Base-by-base conservation (phyloP, 2,329 filamentous ascomycete species). In the Mariannaea sp. region DNA sequence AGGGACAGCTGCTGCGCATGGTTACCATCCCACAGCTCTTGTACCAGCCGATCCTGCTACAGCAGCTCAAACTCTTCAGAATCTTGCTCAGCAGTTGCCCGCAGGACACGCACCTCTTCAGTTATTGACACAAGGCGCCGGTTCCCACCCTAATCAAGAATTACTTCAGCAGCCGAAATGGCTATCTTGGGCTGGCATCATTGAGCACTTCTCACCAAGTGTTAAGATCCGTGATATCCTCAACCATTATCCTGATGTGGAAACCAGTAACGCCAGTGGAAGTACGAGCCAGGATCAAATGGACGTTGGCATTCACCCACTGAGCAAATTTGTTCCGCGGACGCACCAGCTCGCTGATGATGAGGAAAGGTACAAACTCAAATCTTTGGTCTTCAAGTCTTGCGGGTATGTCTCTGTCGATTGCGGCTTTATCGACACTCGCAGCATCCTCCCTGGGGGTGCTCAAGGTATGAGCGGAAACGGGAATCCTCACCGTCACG, bases 371-470 rank as follows among this genome's bases (percentile, higher is more conserved):
- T 71, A 70, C 29, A 61, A 59, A 13, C 61, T 78, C 17, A 65
- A 68, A 20, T 68, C 62, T 12, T 68, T 87, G 24, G 73, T 76
- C 1, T 79, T 87, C 68, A 78, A 77, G 26, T 86, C 83, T 0
- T 87, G 84, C 64, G 85, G 85, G 44, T 87, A 87, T 61, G 80
- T 78, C 27, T 67, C 70, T 5, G 65, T 86, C 1, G 69, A 73
- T 14, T 24, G 56, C 0, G 48, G 64, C 1, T 65, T 65, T 20
- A 67, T 77, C 39, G 70, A 76, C 49, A 72, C 76, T 8, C 67
- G 71, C 43, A 57, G 57, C 19, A 62, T 76, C 40, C 58, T 75
- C 16, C 65, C 68, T 2, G 33, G 56, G 9, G 55, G 64, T 9
- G 57, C 55, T 2, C 61, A 65, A 22, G 57, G 59, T 13, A 39